phyloP scores from a whole-genome alignment of 176 grass and related monocot genomes.

The Bonia amplexicaulis region DNA sequence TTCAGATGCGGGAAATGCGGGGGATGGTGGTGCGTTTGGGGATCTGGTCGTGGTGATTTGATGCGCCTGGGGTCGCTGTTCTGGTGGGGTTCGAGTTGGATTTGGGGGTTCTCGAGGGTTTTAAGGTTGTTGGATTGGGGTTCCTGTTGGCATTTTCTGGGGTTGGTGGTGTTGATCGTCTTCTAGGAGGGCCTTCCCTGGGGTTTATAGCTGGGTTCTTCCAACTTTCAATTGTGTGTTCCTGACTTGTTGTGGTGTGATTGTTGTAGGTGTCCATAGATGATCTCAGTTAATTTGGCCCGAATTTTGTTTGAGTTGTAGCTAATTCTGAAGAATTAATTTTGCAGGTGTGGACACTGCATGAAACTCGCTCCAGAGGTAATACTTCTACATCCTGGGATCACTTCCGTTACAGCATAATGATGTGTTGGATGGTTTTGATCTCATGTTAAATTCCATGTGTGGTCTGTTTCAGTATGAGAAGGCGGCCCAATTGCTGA shows the following conservation, averaged over 20 bases:
- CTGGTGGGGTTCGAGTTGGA: neutral
- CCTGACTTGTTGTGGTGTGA: neutral
- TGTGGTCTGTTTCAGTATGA: constrained; percentile 68
- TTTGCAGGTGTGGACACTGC: constrained; percentile 92
- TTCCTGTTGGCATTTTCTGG: neutral
- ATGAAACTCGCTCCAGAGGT: constrained; percentile 86
- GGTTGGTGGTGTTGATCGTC: neutral
- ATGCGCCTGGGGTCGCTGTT: neutral
- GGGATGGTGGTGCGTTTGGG: neutral
- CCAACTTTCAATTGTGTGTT: neutral
- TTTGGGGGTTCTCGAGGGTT: neutral
- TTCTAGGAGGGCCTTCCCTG: neutral
- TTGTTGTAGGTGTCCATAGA: neutral
- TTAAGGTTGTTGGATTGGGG: neutral
- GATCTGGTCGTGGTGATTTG: neutral
- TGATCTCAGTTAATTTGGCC: neutral
- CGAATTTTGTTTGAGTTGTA: neutral
- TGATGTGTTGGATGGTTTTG: neutral
- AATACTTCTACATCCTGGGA: neutral
- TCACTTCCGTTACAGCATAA: neutral
- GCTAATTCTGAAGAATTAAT: neutral
- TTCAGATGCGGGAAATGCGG: constrained; percentile 7
- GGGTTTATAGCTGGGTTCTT: neutral
- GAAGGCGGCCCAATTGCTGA: constrained; percentile 69
- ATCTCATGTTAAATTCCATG: neutral